Conservation (phyloP, 2,329 filamentous ascomycete species). For the Aquanectria penicillioides region DNA sequence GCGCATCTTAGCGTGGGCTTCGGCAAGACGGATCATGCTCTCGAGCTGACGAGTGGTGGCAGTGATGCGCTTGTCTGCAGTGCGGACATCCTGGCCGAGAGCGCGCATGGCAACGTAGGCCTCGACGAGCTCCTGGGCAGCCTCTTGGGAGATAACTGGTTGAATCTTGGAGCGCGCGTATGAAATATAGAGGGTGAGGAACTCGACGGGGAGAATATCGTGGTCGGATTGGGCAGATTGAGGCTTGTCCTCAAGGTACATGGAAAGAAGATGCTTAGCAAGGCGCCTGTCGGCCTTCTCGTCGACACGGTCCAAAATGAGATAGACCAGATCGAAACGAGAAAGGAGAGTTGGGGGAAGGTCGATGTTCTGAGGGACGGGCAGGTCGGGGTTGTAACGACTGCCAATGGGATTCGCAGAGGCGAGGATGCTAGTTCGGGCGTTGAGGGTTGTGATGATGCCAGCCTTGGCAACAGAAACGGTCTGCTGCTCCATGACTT, state of each 20-base stretch:
- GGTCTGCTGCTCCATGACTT: conserved; percentile 90
- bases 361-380: conserved; percentile 98
- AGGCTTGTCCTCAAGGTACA: conserved; percentile 96
- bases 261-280: conserved; percentile 90
- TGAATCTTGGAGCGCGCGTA: conserved; percentile 91
- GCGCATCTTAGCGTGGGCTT: conserved; percentile 98
- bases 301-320: conserved; percentile 93
- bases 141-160: conserved; percentile 81
- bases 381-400: conserved; percentile 95
- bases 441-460: conserved; percentile 96
- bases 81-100: conserved; percentile 86
- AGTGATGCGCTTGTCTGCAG: conserved; percentile 94
- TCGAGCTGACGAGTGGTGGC: conserved; percentile 97
- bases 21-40: conserved; percentile 96
- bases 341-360: conserved; percentile 94
- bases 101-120: conserved; percentile 96
- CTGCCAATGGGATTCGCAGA: conserved; percentile 98
- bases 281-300: conserved; percentile 89
- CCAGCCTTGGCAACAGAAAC: conserved; percentile 90
- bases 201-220: conserved; percentile 92
- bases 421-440: conserved; percentile 92
- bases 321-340: conserved; percentile 95
- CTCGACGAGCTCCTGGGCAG: conserved; percentile 84
- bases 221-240: conserved; percentile 79
- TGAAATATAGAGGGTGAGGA: conserved; percentile 95